Evolutionary conservation across 768 basidiomycete species (phyloP).

Genomic region (Serendipita sp.): DNA sequence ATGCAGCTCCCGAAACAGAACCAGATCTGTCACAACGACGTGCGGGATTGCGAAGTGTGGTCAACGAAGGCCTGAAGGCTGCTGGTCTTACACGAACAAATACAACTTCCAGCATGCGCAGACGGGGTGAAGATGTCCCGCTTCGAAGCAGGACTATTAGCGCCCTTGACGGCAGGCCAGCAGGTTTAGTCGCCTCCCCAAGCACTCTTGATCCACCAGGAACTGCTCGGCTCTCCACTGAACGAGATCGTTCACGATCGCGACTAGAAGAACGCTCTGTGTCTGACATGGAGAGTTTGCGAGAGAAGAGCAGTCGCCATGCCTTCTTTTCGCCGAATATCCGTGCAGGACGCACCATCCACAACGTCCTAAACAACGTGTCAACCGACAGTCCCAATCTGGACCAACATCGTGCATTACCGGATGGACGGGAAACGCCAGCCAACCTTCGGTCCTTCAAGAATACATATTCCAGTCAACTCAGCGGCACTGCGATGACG

Average conservation of each 20-base stretch:
- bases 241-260: background rate
- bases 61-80: background rate
- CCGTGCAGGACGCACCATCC: background rate
- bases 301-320: background rate
- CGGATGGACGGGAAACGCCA: background rate
- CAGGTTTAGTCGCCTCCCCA: background rate
- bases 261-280: background rate
- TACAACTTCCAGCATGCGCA: background rate
- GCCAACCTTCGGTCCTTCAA: background rate
- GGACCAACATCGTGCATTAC: background rate
- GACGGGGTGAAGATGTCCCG: background rate
- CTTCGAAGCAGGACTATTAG: background rate
- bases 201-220: background rate
- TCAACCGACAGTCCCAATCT: background rate
- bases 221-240: background rate
- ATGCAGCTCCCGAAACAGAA: background rate
- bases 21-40: background rate
- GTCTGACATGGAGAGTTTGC: background rate
- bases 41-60: background rate
- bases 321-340: background rate
- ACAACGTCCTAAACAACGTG: background rate
- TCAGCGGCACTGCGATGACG: background rate
- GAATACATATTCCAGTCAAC: background rate
- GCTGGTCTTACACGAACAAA: background rate
- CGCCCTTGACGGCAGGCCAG: background rate